phyloP scores from a whole-genome alignment of 257 asterid genomes.

The Haberlea rhodopensis region DNA sequence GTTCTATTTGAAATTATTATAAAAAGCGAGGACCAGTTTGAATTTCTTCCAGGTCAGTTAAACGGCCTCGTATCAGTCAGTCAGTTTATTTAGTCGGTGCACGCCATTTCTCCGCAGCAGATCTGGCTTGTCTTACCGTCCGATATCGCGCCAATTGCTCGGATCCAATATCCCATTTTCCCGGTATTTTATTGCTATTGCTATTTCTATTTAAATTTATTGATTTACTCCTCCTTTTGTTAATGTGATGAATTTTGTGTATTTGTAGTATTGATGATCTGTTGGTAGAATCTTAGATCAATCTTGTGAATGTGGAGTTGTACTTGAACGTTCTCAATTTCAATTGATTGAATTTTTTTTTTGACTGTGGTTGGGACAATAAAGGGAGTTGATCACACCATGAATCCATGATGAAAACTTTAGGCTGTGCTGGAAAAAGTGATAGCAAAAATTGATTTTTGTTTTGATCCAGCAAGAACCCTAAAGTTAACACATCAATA shows the following conservation, averaged over 20 bases:
- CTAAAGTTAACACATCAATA: not conserved
- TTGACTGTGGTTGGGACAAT: not conserved
- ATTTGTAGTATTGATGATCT: not conserved
- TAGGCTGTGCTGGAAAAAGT: constrained; percentile 5
- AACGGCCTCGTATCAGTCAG: constrained; percentile 28
- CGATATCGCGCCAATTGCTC: constrained; percentile 39
- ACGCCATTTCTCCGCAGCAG: constrained; percentile 28
- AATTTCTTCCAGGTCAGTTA: not conserved
- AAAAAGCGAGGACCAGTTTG: no score
- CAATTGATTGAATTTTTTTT: not conserved
- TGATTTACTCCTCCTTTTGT: not conserved
- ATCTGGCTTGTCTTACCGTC: constrained; percentile 42
- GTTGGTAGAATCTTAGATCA: not conserved
- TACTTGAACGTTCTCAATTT: not conserved
- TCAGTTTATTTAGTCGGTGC: constrained; percentile 31
- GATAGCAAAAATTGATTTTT: not conserved
- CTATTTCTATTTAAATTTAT: constrained; percentile 4
- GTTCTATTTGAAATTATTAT: not conserved
- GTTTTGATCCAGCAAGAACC: constrained; percentile 4
- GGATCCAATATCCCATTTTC: constrained; percentile 34
- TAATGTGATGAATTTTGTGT: constrained; percentile 9
- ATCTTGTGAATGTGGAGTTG: constrained; percentile 22
- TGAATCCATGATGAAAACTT: constrained; percentile 13
- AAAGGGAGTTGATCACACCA: not conserved
- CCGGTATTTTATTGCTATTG: constrained; percentile 25